Evolutionary conservation across 2,329 filamentous ascomycete species (phyloP).

Genomic region (Dendryphion nanum): DNA sequence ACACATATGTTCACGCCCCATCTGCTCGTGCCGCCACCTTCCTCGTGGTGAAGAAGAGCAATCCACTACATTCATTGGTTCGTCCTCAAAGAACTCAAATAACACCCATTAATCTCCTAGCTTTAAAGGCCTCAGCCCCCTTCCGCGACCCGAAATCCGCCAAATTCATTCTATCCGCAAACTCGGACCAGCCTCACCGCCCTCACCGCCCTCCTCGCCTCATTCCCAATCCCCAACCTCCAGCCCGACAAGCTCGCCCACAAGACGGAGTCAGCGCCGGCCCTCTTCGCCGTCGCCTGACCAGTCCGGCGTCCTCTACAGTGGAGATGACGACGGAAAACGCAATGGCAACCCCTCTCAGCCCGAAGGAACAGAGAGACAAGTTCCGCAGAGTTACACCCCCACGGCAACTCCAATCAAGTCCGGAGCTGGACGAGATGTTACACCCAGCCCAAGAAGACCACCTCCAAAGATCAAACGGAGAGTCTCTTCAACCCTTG

Average conservation of each 20-base stretch:
- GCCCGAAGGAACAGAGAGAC: slow-evolving; percentile 24
- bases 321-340: slow-evolving; percentile 32
- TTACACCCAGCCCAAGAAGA: slow-evolving; percentile 30
- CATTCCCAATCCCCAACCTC: slow-evolving; percentile 16
- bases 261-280: slow-evolving; percentile 26
- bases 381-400: slow-evolving; percentile 24
- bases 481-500: slow-evolving; percentile 24
- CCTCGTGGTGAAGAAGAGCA: slow-evolving; percentile 12
- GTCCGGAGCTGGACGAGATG: slow-evolving; percentile 10
- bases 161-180: slow-evolving; percentile 29
- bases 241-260: slow-evolving; percentile 30
- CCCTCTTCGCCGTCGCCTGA: slow-evolving; percentile 37
- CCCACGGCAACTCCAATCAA: slow-evolving; percentile 18
- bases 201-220: slow-evolving; percentile 29
- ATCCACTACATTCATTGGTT: slow-evolving; percentile 10
- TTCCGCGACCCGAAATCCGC: slow-evolving; percentile 26
- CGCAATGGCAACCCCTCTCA: slow-evolving; percentile 25
- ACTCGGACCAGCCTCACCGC: slow-evolving; percentile 27
- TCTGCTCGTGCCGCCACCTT: slow-evolving; percentile 14
- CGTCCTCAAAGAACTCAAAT: slow-evolving; percentile 20
- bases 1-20: not conserved
- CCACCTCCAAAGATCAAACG: slow-evolving; percentile 36
- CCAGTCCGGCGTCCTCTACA: slow-evolving; percentile 34
- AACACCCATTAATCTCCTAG: slow-evolving; percentile 37
- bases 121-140: slow-evolving; percentile 27